These are phyloP conservation scores for Sclerotinia sclerotiorum DNA, from an alignment of 2,329 filamentous ascomycete genomes.

Conservation along the genomic window DNA sequence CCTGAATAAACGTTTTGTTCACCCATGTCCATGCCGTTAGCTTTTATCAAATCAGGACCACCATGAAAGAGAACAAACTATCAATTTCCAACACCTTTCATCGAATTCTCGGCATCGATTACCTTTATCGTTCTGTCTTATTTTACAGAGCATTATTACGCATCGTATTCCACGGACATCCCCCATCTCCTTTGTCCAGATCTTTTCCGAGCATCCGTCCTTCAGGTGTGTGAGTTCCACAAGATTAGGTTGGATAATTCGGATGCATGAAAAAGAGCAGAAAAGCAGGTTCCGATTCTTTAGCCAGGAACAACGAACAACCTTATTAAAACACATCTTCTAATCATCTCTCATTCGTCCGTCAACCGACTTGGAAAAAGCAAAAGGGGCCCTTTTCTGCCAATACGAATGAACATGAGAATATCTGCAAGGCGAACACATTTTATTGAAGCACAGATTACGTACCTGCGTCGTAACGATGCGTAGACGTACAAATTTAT, in stretches of 20 bases:
- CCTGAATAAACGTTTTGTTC: background rate
- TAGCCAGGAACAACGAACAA: constrained; percentile 15
- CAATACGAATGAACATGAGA: background rate
- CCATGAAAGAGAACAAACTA: background rate
- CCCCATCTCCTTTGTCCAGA: constrained; percentile 2
- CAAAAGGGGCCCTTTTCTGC: background rate
- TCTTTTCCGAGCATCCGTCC: constrained; percentile 1
- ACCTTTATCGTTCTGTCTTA: background rate
- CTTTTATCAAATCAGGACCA: background rate
- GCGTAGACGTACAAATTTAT: background rate
- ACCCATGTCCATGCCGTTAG: background rate
- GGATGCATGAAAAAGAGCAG: constrained; percentile 1
- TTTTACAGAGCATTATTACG: background rate
- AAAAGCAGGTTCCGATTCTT: constrained; percentile 14
- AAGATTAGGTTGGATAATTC: constrained; percentile 5
- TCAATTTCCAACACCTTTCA: background rate
- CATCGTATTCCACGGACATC: constrained; percentile 3
- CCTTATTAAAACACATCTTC: background rate
- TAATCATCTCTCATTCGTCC: background rate
- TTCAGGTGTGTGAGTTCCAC: background rate
- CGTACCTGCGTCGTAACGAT: background rate
- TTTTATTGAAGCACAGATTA: background rate
- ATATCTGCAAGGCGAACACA: background rate
- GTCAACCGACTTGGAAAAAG: background rate
- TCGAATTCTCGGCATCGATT: background rate